Evolutionary conservation across 2,329 filamentous ascomycete genomes (phyloP).

Genomic region (Tolypocladium nubicola): DNA sequence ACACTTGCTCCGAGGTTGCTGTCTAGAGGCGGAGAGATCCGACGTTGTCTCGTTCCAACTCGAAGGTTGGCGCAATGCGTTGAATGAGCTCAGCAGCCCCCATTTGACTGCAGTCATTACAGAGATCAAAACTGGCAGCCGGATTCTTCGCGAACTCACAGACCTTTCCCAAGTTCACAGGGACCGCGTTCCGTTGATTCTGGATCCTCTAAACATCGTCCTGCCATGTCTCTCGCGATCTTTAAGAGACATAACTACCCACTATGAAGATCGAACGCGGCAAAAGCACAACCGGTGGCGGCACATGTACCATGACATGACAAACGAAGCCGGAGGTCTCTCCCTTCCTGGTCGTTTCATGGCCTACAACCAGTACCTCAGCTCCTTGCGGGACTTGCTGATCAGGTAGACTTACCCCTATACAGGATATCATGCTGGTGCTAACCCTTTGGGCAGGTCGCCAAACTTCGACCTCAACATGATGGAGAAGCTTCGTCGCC

Average conservation of each 20-base stretch:
- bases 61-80: constrained; percentile 33
- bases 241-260: constrained; percentile 39
- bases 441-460: constrained; percentile 18
- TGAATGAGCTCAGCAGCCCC: constrained; percentile 33
- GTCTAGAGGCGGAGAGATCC: constrained; percentile 41
- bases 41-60: constrained; percentile 36
- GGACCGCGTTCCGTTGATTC: constrained; percentile 36
- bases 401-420: constrained; percentile 29
- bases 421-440: background rate
- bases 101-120: constrained; percentile 37
- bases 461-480: constrained; percentile 45
- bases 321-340: constrained; percentile 39
- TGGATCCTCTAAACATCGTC: constrained; percentile 45
- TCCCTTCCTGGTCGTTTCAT: constrained; percentile 41
- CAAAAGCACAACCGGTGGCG: constrained; percentile 42
- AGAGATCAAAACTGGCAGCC: constrained; percentile 32
- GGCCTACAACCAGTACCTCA: constrained; percentile 45
- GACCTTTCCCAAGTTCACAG: constrained; percentile 43
- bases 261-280: constrained; percentile 39
- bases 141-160: constrained; percentile 41
- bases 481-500: constrained; percentile 36
- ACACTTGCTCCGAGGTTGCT: constrained; percentile 41
- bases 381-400: constrained; percentile 37
- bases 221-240: constrained; percentile 44
- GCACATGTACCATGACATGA: constrained; percentile 47